phyloP scores from a whole-genome alignment of 1,284 basidiomycete genomes.

The Trametes sp. region DNA sequence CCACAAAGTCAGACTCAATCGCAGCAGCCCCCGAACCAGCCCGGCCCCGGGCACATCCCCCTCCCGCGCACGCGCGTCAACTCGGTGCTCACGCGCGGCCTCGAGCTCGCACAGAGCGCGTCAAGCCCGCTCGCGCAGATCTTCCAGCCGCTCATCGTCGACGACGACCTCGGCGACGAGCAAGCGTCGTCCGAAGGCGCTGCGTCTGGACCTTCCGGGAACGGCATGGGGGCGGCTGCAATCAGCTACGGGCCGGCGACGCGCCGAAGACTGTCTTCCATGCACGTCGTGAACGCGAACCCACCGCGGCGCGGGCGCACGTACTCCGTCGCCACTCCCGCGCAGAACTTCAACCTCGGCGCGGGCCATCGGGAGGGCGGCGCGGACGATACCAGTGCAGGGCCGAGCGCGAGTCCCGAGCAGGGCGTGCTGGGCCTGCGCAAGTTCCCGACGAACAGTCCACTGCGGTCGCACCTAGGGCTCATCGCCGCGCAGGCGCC shows the following conservation, averaged over 20 bases:
- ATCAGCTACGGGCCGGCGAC: slow-evolving; percentile 69
- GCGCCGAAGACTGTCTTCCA: slow-evolving; percentile 62
- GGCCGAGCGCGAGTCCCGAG: slow-evolving; percentile 4
- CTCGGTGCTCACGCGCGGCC: slow-evolving; percentile 53
- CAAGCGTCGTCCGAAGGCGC: slow-evolving; percentile 28
- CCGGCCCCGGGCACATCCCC: slow-evolving; percentile 31
- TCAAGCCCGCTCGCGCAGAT: slow-evolving; percentile 76
- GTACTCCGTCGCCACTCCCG: slow-evolving; percentile 17
- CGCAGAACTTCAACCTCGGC: not conserved
- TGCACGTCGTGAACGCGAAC: slow-evolving; percentile 34
- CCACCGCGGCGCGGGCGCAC: slow-evolving; percentile 22
- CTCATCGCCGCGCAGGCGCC: slow-evolving; percentile 29
- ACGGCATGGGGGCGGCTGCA: slow-evolving; percentile 12
- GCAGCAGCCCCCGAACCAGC: slow-evolving; percentile 6
- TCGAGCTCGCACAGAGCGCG: slow-evolving; percentile 51
- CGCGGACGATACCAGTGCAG: slow-evolving; percentile 4
- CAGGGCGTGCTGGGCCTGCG: slow-evolving; percentile 23
- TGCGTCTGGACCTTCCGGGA: not conserved
- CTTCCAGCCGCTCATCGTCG: slow-evolving; percentile 69
- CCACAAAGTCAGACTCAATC: slow-evolving; percentile 23
- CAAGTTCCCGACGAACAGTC: slow-evolving; percentile 36
- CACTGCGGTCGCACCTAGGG: slow-evolving; percentile 28
- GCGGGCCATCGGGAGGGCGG: not conserved
- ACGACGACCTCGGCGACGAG: slow-evolving; percentile 52
- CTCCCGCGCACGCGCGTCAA: slow-evolving; percentile 53